A percentile compares a stretch with the other conserved stretches of the same genome.
Conservation (phyloP, 805 yeast species). For the Saccharomycopsis synnaedendra region DNA sequence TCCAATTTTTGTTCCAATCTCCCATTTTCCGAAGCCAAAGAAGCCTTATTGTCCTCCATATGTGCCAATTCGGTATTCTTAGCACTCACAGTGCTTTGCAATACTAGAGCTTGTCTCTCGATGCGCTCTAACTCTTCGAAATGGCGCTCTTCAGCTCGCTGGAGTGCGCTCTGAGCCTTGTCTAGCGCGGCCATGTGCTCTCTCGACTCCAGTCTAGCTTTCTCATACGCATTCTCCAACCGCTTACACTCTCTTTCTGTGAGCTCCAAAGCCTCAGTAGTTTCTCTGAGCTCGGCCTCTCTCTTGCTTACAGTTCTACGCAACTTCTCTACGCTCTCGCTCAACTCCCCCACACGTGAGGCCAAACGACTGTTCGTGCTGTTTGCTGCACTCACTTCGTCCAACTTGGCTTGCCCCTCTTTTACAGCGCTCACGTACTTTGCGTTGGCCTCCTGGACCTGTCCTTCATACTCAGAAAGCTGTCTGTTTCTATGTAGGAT, state of each 20-base stretch:
- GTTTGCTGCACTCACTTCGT: conserved; percentile 8
- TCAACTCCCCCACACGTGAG: conserved; percentile 1
- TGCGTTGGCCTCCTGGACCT: conserved; percentile 3
- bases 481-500: conserved; percentile 3
- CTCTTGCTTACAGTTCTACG: conserved; percentile 21
- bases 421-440: conserved; percentile 9
- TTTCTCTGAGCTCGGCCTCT: conserved; percentile 22
- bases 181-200: conserved; percentile 4
- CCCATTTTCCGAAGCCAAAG: conserved; percentile 10
- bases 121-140: conserved; percentile 13
- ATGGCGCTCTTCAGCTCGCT: conserved; percentile 4
- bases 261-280: conserved; percentile 6
- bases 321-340: conserved; percentile 17
- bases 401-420: conserved; percentile 10
- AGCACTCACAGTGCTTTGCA: conserved; percentile 12
- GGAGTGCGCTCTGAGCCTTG: conserved; percentile 5
- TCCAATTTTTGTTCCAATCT: conserved; percentile 17
- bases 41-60: conserved; percentile 17
- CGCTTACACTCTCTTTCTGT: conserved; percentile 6
- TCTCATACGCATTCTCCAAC: conserved; percentile 2
- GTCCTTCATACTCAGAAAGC: conserved; percentile 9
- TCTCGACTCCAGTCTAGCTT: neutral
- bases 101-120: conserved; percentile 4
- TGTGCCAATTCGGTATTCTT: conserved; percentile 9
- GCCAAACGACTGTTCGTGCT: conserved; percentile 1